These are phyloP conservation scores for Tubosaeta sp. DNA, from an alignment of 768 basidiomycete species.

Conservation along the genomic window DNA sequence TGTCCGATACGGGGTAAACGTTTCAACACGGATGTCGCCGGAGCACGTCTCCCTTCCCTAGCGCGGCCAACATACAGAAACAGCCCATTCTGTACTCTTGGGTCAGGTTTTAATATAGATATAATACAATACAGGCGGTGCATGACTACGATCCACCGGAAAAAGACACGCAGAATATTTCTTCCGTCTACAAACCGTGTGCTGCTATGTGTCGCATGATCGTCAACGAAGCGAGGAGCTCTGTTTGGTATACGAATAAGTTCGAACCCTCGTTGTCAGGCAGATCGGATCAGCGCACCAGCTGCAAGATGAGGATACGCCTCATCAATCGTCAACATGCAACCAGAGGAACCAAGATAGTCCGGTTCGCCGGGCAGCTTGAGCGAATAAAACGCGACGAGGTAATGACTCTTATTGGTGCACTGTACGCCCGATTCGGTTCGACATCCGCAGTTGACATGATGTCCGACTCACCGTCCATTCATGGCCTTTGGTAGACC, in stretches of 20 bases:
- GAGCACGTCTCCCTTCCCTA: background rate
- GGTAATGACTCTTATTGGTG: constrained; percentile 44
- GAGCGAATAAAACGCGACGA: constrained; percentile 59
- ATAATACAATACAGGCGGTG: constrained; percentile 10
- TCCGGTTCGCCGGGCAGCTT: constrained; percentile 52
- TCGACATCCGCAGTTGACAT: background rate
- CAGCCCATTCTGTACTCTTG: background rate
- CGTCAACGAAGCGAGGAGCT: constrained; percentile 55
- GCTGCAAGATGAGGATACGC: constrained; percentile 49
- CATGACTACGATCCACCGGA: constrained; percentile 13
- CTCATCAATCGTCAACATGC: constrained; percentile 61
- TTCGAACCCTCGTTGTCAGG: constrained; percentile 5
- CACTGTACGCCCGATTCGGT: constrained; percentile 39
- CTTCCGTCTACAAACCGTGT: constrained; percentile 35
- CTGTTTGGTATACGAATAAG: constrained; percentile 32
- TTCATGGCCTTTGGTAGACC: constrained; percentile 46
- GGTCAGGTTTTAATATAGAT: background rate
- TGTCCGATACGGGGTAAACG: background rate
- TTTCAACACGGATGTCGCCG: constrained; percentile 1
- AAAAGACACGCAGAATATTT: background rate
- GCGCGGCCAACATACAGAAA: background rate
- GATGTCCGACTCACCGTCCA: constrained; percentile 51
- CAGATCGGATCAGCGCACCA: constrained; percentile 37
- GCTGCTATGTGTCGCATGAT: constrained; percentile 61
- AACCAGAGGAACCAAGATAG: constrained; percentile 53